Evolutionary conservation across 257 asterid genomes (phyloP).

Genomic region (Anisodus tanguticus): DNA sequence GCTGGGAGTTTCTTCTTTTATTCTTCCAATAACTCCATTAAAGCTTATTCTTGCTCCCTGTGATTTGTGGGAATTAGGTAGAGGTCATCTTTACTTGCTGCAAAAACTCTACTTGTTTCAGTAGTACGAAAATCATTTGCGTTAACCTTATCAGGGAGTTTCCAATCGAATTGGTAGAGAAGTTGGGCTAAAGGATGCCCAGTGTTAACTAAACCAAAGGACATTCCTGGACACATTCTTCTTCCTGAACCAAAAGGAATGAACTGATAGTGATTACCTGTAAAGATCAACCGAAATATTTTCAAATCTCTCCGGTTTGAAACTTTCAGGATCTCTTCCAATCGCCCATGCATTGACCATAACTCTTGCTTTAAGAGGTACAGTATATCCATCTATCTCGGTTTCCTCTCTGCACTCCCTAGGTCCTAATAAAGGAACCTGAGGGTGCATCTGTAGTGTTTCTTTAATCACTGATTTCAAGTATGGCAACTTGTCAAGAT

Average conservation of each 20-base stretch:
- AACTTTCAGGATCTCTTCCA: conserved; percentile 38
- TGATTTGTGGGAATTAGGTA: conserved; percentile 26
- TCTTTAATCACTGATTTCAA: conserved; percentile 34
- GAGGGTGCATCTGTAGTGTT: conserved; percentile 38
- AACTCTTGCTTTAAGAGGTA: conserved; percentile 33
- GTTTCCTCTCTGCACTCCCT: conserved; percentile 32
- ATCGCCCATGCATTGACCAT: conserved; percentile 35
- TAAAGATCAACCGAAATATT: conserved; percentile 27
- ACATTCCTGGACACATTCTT: conserved; percentile 37
- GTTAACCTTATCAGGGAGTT: conserved; percentile 6
- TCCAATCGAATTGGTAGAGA: conserved; percentile 34
- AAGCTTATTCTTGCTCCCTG: background rate
- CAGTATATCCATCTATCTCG: conserved; percentile 23
- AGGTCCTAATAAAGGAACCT: conserved; percentile 28
- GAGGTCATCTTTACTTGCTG: conserved; percentile 31
- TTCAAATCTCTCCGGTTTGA: conserved; percentile 38
- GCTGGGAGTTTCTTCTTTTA: background rate
- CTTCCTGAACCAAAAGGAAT: conserved; percentile 41
- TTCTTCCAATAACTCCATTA: background rate
- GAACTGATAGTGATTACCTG: conserved; percentile 28
- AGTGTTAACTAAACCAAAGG: conserved; percentile 27
- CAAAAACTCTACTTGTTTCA: conserved; percentile 21
- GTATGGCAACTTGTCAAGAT: conserved; percentile 29
- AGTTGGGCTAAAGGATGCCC: conserved; percentile 33
- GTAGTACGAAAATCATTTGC: background rate